phyloP scores from a whole-genome alignment of 2,329 filamentous ascomycete genomes.

The Cercospora zeae-maydis region DNA sequence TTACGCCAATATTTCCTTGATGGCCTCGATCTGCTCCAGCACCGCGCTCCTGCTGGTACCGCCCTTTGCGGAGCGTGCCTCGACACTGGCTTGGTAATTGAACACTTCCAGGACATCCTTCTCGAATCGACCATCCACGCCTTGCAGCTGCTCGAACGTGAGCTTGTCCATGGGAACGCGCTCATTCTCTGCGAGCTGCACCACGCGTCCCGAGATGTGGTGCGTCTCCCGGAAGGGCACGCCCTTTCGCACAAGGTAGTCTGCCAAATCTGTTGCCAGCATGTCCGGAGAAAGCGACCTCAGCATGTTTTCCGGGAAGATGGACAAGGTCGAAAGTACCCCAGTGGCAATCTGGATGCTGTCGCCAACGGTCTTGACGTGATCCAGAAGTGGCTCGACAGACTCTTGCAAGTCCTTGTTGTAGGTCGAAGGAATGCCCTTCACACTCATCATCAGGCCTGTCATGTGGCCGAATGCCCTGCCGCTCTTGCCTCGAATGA shows the following conservation, averaged over 20 bases:
- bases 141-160: slow-evolving; percentile 62
- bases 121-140: slow-evolving; percentile 65
- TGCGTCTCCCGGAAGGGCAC: slow-evolving; percentile 79
- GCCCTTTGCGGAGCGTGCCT: slow-evolving; percentile 71
- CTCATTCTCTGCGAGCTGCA: slow-evolving; percentile 67
- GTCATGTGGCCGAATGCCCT: slow-evolving; percentile 77
- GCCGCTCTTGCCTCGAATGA: slow-evolving; percentile 74
- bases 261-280: slow-evolving; percentile 69
- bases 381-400: slow-evolving; percentile 79
- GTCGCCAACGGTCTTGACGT: slow-evolving; percentile 75
- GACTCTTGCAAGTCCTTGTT: slow-evolving; percentile 92
- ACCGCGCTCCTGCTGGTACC: slow-evolving; percentile 71
- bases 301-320: slow-evolving; percentile 71
- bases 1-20: slow-evolving; percentile 42
- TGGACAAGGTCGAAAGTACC: slow-evolving; percentile 68
- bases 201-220: slow-evolving; percentile 69
- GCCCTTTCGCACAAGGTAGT: slow-evolving; percentile 62
- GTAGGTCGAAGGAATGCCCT: slow-evolving; percentile 76
- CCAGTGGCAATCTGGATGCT: slow-evolving; percentile 80
- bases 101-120: slow-evolving; percentile 68
- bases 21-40: slow-evolving; percentile 58
- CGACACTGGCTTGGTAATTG: slow-evolving; percentile 78
- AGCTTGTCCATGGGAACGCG: slow-evolving; percentile 67
- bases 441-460: slow-evolving; percentile 71
- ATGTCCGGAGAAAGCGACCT: slow-evolving; percentile 77